A percentile compares a stretch with the other conserved stretches of the same genome.
Evolutionary conservation across 768 basidiomycete species (phyloP).

Genomic region (Hygrocybe punicea): DNA sequence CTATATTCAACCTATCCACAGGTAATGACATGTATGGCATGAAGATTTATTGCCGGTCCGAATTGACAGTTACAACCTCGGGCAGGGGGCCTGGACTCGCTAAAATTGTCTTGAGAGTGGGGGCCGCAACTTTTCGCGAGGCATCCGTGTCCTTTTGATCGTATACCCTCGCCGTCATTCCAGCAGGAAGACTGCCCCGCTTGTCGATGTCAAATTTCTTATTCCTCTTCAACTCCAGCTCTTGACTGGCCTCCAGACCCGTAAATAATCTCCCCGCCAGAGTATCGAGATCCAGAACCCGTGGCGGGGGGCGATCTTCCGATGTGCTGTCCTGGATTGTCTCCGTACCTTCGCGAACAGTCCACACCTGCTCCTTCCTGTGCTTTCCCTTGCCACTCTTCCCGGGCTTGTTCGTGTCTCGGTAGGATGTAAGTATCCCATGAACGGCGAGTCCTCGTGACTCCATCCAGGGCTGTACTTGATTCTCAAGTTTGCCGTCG

Average conservation of each 20-base stretch:
- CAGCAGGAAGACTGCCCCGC: constrained; percentile 29
- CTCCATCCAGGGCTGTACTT: constrained; percentile 55
- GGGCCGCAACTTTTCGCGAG: constrained; percentile 66
- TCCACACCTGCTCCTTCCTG: constrained; percentile 47
- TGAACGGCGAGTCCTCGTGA: constrained; percentile 63
- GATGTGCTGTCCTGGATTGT: constrained; percentile 9
- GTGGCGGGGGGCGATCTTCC: not conserved
- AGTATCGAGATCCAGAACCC: constrained; percentile 31
- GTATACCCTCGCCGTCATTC: constrained; percentile 51
- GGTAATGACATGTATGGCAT: too few species aligned
- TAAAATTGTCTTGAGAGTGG: constrained; percentile 58
- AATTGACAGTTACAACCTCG: not conserved
- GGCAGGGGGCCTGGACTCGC: constrained; percentile 31
- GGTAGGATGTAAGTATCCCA: constrained; percentile 79
- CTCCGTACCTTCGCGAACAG: constrained; percentile 9
- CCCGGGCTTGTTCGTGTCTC: constrained; percentile 36
- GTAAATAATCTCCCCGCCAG: constrained; percentile 51
- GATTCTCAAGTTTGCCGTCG: constrained; percentile 41
- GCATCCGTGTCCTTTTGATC: constrained; percentile 61
- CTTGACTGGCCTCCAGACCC: constrained; percentile 55
- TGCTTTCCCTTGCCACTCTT: constrained; percentile 49
- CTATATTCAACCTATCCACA: too few species aligned
- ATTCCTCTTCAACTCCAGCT: constrained; percentile 51
- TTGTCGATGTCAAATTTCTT: constrained; percentile 41
- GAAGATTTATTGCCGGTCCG: too few species aligned